These are phyloP conservation scores for Wickerhamiella cacticola DNA, from an alignment of 805 yeast species.

Conservation along the genomic window DNA sequence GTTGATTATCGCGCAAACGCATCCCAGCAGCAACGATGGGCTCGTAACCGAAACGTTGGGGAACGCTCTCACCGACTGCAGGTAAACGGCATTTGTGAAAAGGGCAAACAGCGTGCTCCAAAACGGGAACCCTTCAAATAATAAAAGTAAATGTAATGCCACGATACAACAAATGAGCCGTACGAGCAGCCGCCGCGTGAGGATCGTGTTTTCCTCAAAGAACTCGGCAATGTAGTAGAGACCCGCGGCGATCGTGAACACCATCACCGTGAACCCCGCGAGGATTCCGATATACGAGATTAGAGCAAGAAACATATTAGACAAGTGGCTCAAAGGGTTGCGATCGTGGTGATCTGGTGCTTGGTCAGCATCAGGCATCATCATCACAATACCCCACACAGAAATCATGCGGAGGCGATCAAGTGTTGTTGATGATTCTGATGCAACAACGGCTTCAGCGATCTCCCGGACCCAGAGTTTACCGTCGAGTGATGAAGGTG, in stretches of 20 bases:
- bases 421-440: constrained; percentile 2
- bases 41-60: constrained; percentile 71
- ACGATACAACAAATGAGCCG: constrained; percentile 55
- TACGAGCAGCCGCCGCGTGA: constrained; percentile 59
- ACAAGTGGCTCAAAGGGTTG: neutral
- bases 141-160: constrained; percentile 41
- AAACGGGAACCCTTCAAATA: constrained; percentile 72
- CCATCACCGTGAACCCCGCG: constrained; percentile 48
- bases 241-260: constrained; percentile 70
- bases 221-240: constrained; percentile 81
- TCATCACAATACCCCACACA: constrained; percentile 1
- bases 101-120: constrained; percentile 55
- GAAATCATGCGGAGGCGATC: constrained; percentile 7
- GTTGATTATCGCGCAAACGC: constrained; percentile 60
- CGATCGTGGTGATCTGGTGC: neutral
- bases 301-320: constrained; percentile 44
- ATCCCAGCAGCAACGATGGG: constrained; percentile 56
- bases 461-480: constrained; percentile 8
- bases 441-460: constrained; percentile 2
- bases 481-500: neutral
- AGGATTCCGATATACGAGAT: constrained; percentile 50
- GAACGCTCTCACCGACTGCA: constrained; percentile 65
- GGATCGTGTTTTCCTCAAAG: constrained; percentile 85
- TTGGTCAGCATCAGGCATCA: neutral
- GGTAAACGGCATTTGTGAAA: constrained; percentile 57